Evolutionary conservation across 768 basidiomycete species (phyloP).

Genomic region (Podaxis sp.): DNA sequence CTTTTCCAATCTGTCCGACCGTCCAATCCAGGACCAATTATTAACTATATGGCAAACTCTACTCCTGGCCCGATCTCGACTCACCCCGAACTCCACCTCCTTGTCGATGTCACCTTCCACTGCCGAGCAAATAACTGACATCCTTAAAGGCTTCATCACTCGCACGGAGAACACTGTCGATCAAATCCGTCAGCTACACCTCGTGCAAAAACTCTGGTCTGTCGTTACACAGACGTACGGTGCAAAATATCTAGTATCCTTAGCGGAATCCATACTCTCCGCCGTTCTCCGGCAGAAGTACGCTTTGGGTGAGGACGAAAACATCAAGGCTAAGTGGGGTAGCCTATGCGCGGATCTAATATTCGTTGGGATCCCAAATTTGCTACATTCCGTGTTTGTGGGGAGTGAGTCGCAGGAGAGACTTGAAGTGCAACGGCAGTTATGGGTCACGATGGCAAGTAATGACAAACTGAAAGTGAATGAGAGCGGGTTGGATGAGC

Average conservation of each 20-base stretch:
- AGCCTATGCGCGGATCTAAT: slow-evolving; percentile 48
- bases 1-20: neutral
- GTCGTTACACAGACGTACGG: slow-evolving; percentile 49
- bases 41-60: slow-evolving; percentile 53
- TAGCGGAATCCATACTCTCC: slow-evolving; percentile 46
- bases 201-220: slow-evolving; percentile 48
- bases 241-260: slow-evolving; percentile 34
- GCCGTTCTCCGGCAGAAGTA: slow-evolving; percentile 44
- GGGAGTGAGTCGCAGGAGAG: slow-evolving; percentile 25
- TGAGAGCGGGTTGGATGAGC: slow-evolving; percentile 35
- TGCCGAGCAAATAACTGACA: slow-evolving; percentile 30
- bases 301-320: slow-evolving; percentile 31
- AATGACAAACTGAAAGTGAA: slow-evolving; percentile 21
- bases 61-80: slow-evolving; percentile 46
- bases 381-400: slow-evolving; percentile 33
- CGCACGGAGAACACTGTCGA: slow-evolving; percentile 18
- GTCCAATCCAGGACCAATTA: slow-evolving; percentile 32
- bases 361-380: slow-evolving; percentile 35
- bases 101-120: slow-evolving; percentile 32
- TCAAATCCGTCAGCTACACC: slow-evolving; percentile 37
- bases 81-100: slow-evolving; percentile 37
- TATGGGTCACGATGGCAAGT: slow-evolving; percentile 48
- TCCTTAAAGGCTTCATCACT: slow-evolving; percentile 35
- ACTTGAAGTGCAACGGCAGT: slow-evolving; percentile 35
- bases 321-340: slow-evolving; percentile 44